Evolutionary conservation across 768 basidiomycete species (phyloP).

Genomic region (Dendrothele bispora): DNA sequence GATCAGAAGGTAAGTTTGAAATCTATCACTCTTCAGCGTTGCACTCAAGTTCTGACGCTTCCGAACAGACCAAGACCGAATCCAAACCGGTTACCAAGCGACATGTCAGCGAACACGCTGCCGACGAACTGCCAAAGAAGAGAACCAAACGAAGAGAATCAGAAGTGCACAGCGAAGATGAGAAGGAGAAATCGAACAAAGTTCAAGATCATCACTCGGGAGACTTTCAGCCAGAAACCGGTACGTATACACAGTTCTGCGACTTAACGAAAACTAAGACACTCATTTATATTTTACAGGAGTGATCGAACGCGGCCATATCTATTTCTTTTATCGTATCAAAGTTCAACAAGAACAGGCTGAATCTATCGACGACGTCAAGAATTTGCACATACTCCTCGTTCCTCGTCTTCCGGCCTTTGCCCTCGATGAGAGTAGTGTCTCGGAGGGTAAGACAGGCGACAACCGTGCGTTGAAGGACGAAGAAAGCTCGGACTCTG

Average conservation of each 20-base stretch:
- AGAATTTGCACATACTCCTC: slow-evolving; percentile 59
- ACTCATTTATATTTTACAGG: slow-evolving; percentile 29
- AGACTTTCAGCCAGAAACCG: background rate
- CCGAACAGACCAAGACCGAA: too few relatives aligned
- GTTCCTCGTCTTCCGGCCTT: slow-evolving; percentile 54
- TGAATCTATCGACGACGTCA: slow-evolving; percentile 55
- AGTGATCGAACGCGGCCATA: slow-evolving; percentile 56
- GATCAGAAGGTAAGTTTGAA: too few relatives aligned
- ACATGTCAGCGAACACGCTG: background rate
- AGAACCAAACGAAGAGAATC: background rate
- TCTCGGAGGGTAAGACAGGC: slow-evolving; percentile 5
- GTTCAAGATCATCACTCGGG: too few relatives aligned
- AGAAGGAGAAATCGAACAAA: too few relatives aligned
- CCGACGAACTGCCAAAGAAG: slow-evolving; percentile 1
- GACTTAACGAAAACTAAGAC: background rate
- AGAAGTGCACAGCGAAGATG: too few relatives aligned
- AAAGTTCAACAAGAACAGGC: slow-evolving; percentile 53
- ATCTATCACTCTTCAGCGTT: too few relatives aligned
- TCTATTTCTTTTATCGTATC: slow-evolving; percentile 68
- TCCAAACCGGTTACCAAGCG: too few relatives aligned
- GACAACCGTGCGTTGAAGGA: slow-evolving; percentile 8
- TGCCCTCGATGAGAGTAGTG: too few relatives aligned
- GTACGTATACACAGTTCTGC: background rate
- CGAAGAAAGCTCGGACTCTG: slow-evolving; percentile 21
- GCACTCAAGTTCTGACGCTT: too few relatives aligned